A percentile compares a stretch with the other conserved stretches of the same genome.
Conservation (phyloP, 495 filamentous ascomycete species). For the Tuber brumale region DNA sequence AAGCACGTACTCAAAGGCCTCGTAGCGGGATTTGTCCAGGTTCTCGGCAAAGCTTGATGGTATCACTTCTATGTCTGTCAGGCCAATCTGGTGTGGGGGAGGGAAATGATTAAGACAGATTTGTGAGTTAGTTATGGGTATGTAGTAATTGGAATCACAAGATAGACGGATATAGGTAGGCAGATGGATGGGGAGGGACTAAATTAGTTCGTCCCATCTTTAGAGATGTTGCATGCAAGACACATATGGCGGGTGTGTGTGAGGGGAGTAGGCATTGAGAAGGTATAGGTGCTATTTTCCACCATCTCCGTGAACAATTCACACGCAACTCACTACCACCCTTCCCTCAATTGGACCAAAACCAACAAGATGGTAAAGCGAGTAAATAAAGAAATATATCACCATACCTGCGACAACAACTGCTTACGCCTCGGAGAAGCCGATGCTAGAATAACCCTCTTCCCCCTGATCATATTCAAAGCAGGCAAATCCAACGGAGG, state of each 20-base stretch:
- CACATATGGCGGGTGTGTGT: not conserved
- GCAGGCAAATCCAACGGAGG: slow-evolving; percentile 70
- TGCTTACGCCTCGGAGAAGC: slow-evolving; percentile 75
- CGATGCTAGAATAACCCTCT: slow-evolving; percentile 80
- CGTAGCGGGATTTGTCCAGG: slow-evolving; percentile 64
- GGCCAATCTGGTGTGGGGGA: slow-evolving; percentile 24
- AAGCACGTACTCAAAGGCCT: slow-evolving; percentile 83
- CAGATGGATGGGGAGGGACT: not conserved
- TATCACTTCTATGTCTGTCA: slow-evolving; percentile 64
- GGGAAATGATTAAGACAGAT: not conserved
- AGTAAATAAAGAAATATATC: slow-evolving; percentile 1
- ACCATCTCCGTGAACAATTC: not conserved
- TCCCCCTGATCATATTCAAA: slow-evolving; percentile 61
- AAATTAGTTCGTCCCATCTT: not conserved
- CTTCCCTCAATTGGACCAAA: not conserved
- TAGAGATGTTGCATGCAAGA: not conserved
- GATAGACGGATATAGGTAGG: not conserved
- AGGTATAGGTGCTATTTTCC: not conserved
- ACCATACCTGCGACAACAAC: slow-evolving; percentile 58
- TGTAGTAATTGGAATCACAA: slow-evolving; percentile 6
- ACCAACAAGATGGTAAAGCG: not conserved
- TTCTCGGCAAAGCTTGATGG: slow-evolving; percentile 76
- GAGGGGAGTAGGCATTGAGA: not conserved
- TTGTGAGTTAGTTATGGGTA: slow-evolving; percentile 16
- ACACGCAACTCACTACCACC: not conserved